phyloP scores from a whole-genome alignment of 768 basidiomycete genomes.

The Polyporus arcularius region DNA sequence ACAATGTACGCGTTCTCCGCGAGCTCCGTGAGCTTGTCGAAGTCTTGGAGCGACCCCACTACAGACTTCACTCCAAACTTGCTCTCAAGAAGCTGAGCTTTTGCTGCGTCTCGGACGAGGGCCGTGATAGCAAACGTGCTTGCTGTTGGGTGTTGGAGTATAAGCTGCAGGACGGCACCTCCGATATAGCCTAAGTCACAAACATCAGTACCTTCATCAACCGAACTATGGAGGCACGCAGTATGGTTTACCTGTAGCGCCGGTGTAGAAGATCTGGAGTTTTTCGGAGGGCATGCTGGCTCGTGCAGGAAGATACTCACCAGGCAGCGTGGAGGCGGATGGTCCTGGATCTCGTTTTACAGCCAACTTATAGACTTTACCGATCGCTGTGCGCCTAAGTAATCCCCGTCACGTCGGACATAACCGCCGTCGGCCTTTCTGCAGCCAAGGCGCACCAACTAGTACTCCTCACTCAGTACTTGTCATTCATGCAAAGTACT shows the following conservation, averaged over 20 bases:
- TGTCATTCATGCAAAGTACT: too few species aligned
- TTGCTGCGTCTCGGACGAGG: constrained; percentile 45
- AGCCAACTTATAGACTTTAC: neutral
- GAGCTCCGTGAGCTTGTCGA: constrained; percentile 35
- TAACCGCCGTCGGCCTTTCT: neutral
- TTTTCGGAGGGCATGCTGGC: constrained; percentile 24
- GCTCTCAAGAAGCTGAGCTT: constrained; percentile 26
- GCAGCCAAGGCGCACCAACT: too few species aligned
- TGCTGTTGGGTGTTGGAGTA: constrained; percentile 45
- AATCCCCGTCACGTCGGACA: neutral
- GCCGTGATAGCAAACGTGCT: constrained; percentile 43
- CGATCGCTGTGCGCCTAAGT: neutral
- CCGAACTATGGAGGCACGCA: neutral
- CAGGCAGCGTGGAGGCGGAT: neutral
- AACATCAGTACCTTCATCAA: neutral
- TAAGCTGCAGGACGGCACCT: constrained; percentile 49
- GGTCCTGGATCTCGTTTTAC: neutral
- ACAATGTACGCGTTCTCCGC: constrained; percentile 44
- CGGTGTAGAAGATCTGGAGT: constrained; percentile 43
- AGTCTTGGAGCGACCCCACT: constrained; percentile 31
- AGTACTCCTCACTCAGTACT: too few species aligned
- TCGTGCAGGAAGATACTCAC: neutral
- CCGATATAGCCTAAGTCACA: constrained; percentile 29
- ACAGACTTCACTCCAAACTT: constrained; percentile 18
- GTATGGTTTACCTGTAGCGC: constrained; percentile 40